phyloP scores from a whole-genome alignment of 768 basidiomycete species.

The Pilatotrama ljubarskyi region DNA sequence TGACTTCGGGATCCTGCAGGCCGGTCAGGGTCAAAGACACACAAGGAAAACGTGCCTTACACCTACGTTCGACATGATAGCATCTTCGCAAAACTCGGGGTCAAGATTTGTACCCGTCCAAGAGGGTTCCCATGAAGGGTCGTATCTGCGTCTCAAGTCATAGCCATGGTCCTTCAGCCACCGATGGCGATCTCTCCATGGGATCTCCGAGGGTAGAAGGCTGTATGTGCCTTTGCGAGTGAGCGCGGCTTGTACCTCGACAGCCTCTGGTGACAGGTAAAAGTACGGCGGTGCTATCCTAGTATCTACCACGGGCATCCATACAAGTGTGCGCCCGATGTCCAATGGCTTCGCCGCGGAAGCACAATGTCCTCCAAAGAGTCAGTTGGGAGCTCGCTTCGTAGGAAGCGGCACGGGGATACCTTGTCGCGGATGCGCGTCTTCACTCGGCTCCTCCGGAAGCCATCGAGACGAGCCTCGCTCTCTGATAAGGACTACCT shows the following conservation, averaged over 20 bases:
- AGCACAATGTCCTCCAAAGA: too few species aligned
- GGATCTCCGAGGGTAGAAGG: not conserved
- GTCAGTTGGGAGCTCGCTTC: too few species aligned
- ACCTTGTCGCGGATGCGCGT: too few species aligned
- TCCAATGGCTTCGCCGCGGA: too few species aligned
- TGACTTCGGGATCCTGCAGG: slow-evolving; percentile 7
- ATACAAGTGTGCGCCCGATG: too few species aligned
- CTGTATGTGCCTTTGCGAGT: not conserved
- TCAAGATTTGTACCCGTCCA: slow-evolving; percentile 17
- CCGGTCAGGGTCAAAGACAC: not conserved
- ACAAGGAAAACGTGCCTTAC: not conserved
- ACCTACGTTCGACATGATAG: slow-evolving; percentile 6
- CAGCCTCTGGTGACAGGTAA: not conserved
- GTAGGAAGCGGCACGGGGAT: too few species aligned
- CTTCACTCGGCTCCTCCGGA: too few species aligned
- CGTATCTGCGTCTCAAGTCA: slow-evolving; percentile 21
- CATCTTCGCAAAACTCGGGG: slow-evolving; percentile 20
- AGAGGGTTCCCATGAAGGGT: slow-evolving; percentile 13
- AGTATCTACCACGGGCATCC: not conserved
- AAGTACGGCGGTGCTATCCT: not conserved
- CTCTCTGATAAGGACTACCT: too few species aligned
- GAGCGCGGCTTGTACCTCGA: not conserved
- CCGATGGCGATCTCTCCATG: slow-evolving; percentile 17
- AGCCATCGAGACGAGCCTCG: too few species aligned
- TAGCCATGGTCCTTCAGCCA: slow-evolving; percentile 20